These are phyloP conservation scores for Galerina sulciceps DNA, from an alignment of 768 basidiomycete species.

Conservation along the genomic window DNA sequence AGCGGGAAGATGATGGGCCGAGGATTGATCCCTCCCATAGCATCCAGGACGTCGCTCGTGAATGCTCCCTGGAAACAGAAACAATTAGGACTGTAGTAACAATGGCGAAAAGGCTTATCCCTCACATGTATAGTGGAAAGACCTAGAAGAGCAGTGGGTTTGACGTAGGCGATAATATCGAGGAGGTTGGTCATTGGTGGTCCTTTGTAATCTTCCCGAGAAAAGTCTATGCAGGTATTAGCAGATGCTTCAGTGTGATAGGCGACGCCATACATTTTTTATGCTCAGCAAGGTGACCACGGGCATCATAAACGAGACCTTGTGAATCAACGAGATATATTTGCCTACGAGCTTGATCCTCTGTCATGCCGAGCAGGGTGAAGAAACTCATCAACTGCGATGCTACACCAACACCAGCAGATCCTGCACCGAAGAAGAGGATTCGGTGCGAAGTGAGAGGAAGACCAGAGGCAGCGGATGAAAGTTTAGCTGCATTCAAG, in stretches of 20 bases:
- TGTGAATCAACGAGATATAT: slow-evolving; percentile 90
- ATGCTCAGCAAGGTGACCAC: slow-evolving; percentile 78
- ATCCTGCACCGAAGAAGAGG: slow-evolving; percentile 92
- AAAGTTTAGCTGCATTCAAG: slow-evolving; percentile 82
- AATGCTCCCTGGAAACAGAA: slow-evolving; percentile 64
- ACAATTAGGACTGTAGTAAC: neutral
- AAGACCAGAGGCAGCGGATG: slow-evolving; percentile 69
- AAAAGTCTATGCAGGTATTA: slow-evolving; percentile 60
- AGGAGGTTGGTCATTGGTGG: slow-evolving; percentile 75
- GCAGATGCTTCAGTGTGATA: neutral
- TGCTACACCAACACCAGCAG: slow-evolving; percentile 91
- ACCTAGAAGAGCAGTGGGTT: slow-evolving; percentile 88
- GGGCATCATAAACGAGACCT: slow-evolving; percentile 79
- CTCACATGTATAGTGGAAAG: slow-evolving; percentile 79
- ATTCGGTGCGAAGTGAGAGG: slow-evolving; percentile 79
- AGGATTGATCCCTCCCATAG: slow-evolving; percentile 80
- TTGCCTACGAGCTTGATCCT: slow-evolving; percentile 73
- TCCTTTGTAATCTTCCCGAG: slow-evolving; percentile 78
- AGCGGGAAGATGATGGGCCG: slow-evolving; percentile 93
- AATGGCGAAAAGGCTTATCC: neutral
- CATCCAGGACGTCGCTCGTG: slow-evolving; percentile 65
- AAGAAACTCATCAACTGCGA: slow-evolving; percentile 90
- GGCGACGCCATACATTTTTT: slow-evolving; percentile 66
- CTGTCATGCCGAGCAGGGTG: slow-evolving; percentile 74
- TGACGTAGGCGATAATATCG: slow-evolving; percentile 79